Evolutionary conservation across 2,329 filamentous ascomycete species (phyloP), one percentile per base, ranked within the genome.

Genomic region (Shiraia sp.): DNA sequence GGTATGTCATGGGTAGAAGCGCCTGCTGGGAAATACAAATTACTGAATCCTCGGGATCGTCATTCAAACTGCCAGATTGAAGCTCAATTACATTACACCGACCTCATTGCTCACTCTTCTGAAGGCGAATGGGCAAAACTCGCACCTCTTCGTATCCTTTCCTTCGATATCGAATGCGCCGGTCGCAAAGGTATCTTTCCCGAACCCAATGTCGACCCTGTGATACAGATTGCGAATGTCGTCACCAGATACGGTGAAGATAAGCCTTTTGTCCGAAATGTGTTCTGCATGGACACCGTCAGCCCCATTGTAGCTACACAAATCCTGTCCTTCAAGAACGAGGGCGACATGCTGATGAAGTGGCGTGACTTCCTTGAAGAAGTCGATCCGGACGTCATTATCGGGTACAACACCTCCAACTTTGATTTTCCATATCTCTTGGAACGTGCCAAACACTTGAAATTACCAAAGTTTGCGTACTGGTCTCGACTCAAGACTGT

Each of bases 1-100:
- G 93, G 93, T 51, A 99, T 99, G 93, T 92, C 90, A 1, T 99
- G 93, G 93, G 90, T 97, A 0, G 90, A 96, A 69, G 88, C 86
- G 13, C 86, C 88, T 15, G 79, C 86, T 3, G 79, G 78, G 22
- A 84, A 85, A 49, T 96, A 92, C 72, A 78, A 79, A 40, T 75
- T 95, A 36, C 76, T 96, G 13, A 74, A 82, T 1, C 72, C 81
- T 10, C 70, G 80, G 40, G 78, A 86, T 45, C 81, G 83, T 47
- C 87, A 96, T 51, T 97, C 92, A 2, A 96, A 90, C 59, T 97
- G 93, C 68, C 93, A 99, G 70, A 95, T 99, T 51, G 93, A 99
- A 72, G 93, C 92, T 10, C 80, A 85, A 55, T 82, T 95, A 41
- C 85, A 87, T 66, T 96, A 95, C 61, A 75, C 77, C 44, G 85